Conservation (phyloP, 2,329 filamentous ascomycete genomes). For the Alternaria rosae region DNA sequence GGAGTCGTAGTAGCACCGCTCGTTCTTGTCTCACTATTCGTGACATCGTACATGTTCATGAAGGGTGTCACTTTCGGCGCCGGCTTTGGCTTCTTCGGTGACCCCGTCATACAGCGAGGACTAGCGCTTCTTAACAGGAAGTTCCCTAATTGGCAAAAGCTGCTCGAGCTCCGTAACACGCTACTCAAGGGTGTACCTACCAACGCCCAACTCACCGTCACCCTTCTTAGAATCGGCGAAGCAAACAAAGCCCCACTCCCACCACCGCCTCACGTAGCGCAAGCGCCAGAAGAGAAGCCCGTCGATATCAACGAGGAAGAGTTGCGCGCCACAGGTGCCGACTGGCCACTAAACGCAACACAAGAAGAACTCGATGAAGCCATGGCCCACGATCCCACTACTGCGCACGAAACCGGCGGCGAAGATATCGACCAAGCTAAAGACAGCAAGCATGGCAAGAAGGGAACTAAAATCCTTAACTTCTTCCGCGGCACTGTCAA, state of each 20-base stretch:
- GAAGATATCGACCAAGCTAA: conserved; percentile 61
- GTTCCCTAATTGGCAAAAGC: conserved; percentile 76
- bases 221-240: conserved; percentile 81
- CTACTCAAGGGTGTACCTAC: conserved; percentile 83
- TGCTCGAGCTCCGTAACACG: conserved; percentile 77
- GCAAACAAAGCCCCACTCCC: conserved; percentile 81
- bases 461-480: conserved; percentile 62
- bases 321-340: conserved; percentile 60
- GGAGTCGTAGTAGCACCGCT: conserved; percentile 56
- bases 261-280: conserved; percentile 58
- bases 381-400: conserved; percentile 56
- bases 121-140: conserved; percentile 66
- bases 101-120: conserved; percentile 71
- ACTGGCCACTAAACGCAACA: conserved; percentile 67
- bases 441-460: conserved; percentile 56
- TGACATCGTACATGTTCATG: conserved; percentile 59
- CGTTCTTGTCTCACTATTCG: conserved; percentile 53
- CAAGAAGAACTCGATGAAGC: conserved; percentile 72
- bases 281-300: conserved; percentile 59
- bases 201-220: conserved; percentile 83
- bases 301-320: conserved; percentile 60
- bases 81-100: conserved; percentile 82
- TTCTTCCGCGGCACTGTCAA: conserved; percentile 76
- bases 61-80: conserved; percentile 71
- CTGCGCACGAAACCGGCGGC: conserved; percentile 59